Conservation (phyloP, 2,329 filamentous ascomycete species). For the Juglanconis juglandina region DNA sequence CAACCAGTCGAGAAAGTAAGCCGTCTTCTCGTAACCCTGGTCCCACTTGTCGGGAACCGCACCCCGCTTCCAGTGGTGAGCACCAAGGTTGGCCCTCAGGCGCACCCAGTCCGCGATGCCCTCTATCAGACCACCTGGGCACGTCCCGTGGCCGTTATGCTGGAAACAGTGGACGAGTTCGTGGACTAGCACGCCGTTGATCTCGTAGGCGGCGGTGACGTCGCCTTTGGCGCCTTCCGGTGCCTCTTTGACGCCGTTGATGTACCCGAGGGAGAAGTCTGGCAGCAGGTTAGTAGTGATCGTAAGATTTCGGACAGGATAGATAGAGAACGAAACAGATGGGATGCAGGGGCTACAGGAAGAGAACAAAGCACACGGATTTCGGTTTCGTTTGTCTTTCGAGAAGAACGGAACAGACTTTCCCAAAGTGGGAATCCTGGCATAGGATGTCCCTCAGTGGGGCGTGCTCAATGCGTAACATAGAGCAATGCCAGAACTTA, state of each 20-base stretch:
- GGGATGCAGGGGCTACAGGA: too few species aligned
- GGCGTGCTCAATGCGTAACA: neutral
- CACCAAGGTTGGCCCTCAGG: conserved; percentile 66
- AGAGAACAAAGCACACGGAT: too few species aligned
- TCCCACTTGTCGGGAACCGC: conserved; percentile 65
- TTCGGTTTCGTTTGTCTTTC: too few species aligned
- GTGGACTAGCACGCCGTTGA: conserved; percentile 81
- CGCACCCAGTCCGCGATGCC: conserved; percentile 93
- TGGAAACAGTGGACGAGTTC: conserved; percentile 96
- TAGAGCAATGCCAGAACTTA: neutral
- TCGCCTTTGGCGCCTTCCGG: conserved; percentile 35
- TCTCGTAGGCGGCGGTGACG: conserved; percentile 48
- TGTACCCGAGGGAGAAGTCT: conserved; percentile 78
- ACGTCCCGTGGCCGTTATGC: conserved; percentile 60
- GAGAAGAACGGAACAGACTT: too few species aligned
- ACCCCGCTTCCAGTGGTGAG: conserved; percentile 77
- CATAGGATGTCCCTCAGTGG: neutral
- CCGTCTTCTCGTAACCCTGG: conserved; percentile 84
- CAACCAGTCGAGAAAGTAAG: conserved; percentile 84
- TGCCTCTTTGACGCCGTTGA: conserved; percentile 42
- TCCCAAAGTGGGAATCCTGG: too few species aligned
- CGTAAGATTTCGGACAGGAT: conserved; percentile 39
- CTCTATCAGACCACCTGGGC: conserved; percentile 78
- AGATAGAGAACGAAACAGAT: too few species aligned
- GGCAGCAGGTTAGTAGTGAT: conserved; percentile 87